phyloP scores from a whole-genome alignment of 768 basidiomycete genomes.

The Rhodotorula paludigena region DNA sequence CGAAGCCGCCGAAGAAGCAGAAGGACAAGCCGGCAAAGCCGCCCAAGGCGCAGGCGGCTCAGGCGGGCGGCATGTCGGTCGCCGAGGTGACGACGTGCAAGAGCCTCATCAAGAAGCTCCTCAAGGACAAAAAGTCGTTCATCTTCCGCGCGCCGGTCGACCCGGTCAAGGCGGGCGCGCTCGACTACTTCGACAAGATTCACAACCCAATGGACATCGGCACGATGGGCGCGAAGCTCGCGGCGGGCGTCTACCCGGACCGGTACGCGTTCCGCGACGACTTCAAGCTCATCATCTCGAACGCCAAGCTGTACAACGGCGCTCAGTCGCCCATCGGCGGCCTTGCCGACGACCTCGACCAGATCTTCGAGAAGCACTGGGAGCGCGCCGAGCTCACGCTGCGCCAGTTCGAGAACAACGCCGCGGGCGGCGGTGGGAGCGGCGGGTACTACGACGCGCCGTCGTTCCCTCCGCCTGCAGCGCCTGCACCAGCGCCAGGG shows the following conservation, averaged over 20 bases:
- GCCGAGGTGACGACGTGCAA: constrained; percentile 40
- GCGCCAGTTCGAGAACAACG: constrained; percentile 53
- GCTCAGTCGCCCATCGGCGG: constrained; percentile 66
- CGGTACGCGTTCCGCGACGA: constrained; percentile 79
- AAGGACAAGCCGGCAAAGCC: constrained; percentile 16
- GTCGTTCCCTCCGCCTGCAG: not conserved
- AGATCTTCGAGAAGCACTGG: constrained; percentile 86
- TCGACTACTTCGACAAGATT: constrained; percentile 73
- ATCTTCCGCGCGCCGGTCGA: constrained; percentile 79
- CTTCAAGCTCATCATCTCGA: constrained; percentile 78
- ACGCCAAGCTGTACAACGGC: constrained; percentile 80
- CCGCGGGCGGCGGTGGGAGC: constrained; percentile 43
- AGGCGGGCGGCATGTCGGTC: constrained; percentile 39
- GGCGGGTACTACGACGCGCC: not conserved
- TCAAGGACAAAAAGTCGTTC: constrained; percentile 64
- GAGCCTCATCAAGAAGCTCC: constrained; percentile 63
- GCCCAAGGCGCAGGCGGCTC: constrained; percentile 22
- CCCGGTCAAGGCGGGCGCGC: constrained; percentile 37
- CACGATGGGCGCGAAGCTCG: constrained; percentile 78
- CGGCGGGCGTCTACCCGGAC: constrained; percentile 76
- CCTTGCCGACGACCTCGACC: constrained; percentile 69
- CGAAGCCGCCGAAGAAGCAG: constrained; percentile 36
- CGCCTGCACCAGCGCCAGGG: not conserved
- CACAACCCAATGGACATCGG: constrained; percentile 92
- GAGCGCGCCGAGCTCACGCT: constrained; percentile 75